Percentiles rank a stretch among this genome's conserved stretches.
Evolutionary conservation across 306 rosid species (phyloP).

Genomic region (Acacia acuminata): DNA sequence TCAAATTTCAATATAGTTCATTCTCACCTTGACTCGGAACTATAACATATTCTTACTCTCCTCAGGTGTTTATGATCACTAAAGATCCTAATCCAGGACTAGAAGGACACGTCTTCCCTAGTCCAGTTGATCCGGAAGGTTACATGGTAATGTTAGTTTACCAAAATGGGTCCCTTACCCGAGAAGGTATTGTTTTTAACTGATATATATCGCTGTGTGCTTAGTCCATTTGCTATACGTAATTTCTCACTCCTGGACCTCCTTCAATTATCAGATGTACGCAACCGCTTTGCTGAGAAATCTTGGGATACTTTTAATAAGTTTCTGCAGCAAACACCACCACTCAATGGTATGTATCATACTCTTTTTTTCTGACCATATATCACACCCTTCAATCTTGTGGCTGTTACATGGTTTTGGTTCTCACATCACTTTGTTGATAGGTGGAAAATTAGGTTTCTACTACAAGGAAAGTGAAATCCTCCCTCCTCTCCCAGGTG

Average conservation of each 20-base stretch:
- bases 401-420: background rate
- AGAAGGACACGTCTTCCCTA: conserved; percentile 96
- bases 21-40: conserved; percentile 18
- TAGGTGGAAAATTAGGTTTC: conserved; percentile 92
- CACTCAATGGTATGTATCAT: conserved; percentile 64
- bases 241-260: conserved; percentile 22
- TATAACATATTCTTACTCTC: conserved; percentile 24
- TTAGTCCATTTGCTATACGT: background rate
- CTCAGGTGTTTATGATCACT: conserved; percentile 85
- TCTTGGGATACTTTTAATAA: conserved; percentile 82
- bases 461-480: conserved; percentile 98
- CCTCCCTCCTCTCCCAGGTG: conserved; percentile 97
- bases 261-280: conserved; percentile 59
- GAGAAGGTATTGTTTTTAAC: conserved; percentile 72
- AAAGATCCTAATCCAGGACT: conserved; percentile 81
- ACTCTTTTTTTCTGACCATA: background rate
- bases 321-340: conserved; percentile 69
- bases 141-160: conserved; percentile 96
- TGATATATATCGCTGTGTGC: background rate
- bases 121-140: conserved; percentile 81
- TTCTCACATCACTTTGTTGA: conserved; percentile 34
- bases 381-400: background rate
- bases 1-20: background rate
- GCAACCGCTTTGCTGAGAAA: conserved; percentile 65
- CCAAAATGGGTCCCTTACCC: conserved; percentile 95